Evolutionary conservation across 352 stramenopile genomes (phyloP), one percentile per base, ranked within the genome.

Genomic region (Globisporangium takayamanum): DNA sequence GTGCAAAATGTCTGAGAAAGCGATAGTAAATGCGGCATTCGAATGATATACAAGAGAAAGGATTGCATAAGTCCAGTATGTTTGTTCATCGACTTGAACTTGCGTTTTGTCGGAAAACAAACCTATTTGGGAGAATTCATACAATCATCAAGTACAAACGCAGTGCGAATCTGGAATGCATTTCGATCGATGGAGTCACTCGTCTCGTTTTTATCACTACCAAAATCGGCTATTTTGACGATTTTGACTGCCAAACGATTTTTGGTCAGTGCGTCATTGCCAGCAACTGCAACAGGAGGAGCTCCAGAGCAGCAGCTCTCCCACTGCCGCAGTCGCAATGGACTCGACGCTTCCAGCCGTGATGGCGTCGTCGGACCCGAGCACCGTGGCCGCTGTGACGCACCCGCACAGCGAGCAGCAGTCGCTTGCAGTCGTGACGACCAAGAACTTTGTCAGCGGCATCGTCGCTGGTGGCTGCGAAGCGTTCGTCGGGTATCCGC

Each of bases 401-500:
- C 36, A 22, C 14, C 14, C 41, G 4, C 36, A 22, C n/a, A 14
- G 18, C 7, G 55, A 52, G 44, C 25, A 71, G 57, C 72, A 77
- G 62, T 83, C 75, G 25, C 53, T 85, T 55, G 72, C 69, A 14
- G 49, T 81, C 8, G 63, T 85, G 44, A 85, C 75, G 10, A 63
- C 64, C 55, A 88, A 84, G 65, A 83, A 86, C 52, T 86, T 88
- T 56, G 60, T 86, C 50, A 81, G 75, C 55, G 78, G 78, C 26
- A 78, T 71, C 20, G 74, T 85, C 42, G 78, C 67, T 51, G 78
- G 78, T 48, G 74, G 67, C 6, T 86, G 76, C 57, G 76, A 86
- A 58, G 78, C 76, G 8, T 58, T 88, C 18, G 78, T 84, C 18
- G 78, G 76, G 4, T 88, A 88, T 59, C 78, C 78, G 30, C 68